Evolutionary conservation across 805 yeast genomes (phyloP).

Genomic region (Candida andamanensis): DNA sequence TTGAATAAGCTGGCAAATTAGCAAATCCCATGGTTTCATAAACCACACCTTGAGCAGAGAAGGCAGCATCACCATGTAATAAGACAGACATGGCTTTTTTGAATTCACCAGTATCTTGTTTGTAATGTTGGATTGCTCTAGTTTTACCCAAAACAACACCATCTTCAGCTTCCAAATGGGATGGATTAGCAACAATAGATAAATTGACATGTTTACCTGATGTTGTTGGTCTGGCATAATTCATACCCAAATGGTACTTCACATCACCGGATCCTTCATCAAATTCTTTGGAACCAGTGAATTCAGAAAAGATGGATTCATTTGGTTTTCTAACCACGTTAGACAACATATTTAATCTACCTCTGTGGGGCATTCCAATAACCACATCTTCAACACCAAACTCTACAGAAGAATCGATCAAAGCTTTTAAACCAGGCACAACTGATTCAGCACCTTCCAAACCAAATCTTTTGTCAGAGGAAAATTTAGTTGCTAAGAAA

Average conservation of each 20-base stretch:
- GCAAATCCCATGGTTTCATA: conserved; percentile 97
- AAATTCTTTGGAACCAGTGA: conserved; percentile 81
- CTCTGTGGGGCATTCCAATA: conserved; percentile 99
- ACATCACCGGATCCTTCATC: conserved; percentile 99
- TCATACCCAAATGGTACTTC: conserved; percentile 98
- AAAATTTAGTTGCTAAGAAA: conserved; percentile 91
- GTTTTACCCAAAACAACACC: conserved; percentile 98
- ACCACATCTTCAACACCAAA: conserved; percentile 92
- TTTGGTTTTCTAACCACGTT: conserved; percentile 98
- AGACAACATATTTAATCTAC: conserved; percentile 94
- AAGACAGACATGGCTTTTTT: conserved; percentile 87
- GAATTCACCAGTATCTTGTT: conserved; percentile 76
- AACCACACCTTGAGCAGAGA: conserved; percentile 98
- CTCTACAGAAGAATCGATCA: conserved; percentile 90
- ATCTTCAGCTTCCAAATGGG: conserved; percentile 98
- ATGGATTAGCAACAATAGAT: conserved; percentile 97
- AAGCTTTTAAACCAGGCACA: conserved; percentile 94
- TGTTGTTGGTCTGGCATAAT: conserved; percentile 97
- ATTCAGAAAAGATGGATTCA: conserved; percentile 95
- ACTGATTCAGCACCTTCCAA: conserved; percentile 97
- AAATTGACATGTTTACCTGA: conserved; percentile 94
- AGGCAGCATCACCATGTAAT: conserved; percentile 99
- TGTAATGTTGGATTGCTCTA: conserved; percentile 90
- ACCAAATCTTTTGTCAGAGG: conserved; percentile 98
- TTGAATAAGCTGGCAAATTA: conserved; percentile 87